Base-by-base conservation (phyloP, 495 filamentous ascomycete species). In the Amphirosellinia nigrospora region DNA sequence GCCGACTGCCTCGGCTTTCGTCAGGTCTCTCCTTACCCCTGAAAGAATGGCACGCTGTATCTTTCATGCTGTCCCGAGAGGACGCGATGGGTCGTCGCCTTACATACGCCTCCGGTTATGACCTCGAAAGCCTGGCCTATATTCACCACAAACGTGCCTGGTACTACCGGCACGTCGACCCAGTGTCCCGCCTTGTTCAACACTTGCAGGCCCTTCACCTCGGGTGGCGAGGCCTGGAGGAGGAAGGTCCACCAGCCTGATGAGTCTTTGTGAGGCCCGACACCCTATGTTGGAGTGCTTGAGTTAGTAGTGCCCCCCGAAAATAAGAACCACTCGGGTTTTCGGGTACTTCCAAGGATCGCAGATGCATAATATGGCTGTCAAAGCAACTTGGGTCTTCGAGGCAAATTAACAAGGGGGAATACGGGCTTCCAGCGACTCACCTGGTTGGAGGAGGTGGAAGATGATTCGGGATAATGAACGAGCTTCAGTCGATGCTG, bases 81-180 rank as follows among this genome's bases (percentile, higher is more conserved):
- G 6, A 87, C 87, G 3, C 82, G 80, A 26, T 88, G 87, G 0
- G 83, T 81, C 0, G 86, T 88, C 3, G 86, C 86, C 69, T 83
- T 85, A 59, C 86, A 84, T 16, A 81, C 79, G 1, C 85, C 82
- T 53, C 82, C 78, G 1, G 86, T 89, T 2, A 86, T 82, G 4
- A 87, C 84, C 74, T 89, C 86, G 62, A 89, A 88, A 0, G 85
- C 86, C 64, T 88, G 85, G 3, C 85, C 85, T 53, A 89, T 86
- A 70, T 88, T 88, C 50, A 88, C 84, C 8, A 88, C 85, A 64
- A 88, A 85, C 0, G 84, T 85, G 6, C 80, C 81, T 4, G 79
- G 74, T 10, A 87, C 75, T 1, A 81, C 78, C 2, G 86, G 84
- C n/a, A 84, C 83, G 21, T 82, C 73, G 52, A 88, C 78, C 86